Conservation (phyloP, 2,329 filamentous ascomycete genomes). For the Claviceps humidiphila region DNA sequence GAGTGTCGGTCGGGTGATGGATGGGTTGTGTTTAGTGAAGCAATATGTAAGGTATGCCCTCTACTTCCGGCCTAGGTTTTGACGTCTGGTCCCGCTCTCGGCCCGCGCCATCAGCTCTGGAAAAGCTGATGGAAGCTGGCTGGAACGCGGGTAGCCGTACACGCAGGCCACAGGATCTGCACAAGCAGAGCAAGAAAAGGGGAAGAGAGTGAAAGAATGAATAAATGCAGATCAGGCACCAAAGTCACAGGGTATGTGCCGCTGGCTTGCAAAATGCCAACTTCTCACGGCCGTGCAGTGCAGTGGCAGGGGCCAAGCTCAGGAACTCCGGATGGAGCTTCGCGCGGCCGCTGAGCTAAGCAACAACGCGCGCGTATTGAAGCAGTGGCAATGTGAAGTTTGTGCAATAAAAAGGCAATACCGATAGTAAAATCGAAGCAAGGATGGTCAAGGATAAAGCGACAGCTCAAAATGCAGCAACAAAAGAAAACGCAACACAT, state of each 20-base stretch:
- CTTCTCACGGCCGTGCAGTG: background rate
- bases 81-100: background rate
- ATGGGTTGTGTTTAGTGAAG: background rate
- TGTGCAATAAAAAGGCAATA: background rate
- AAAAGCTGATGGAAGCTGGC: background rate
- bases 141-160: background rate
- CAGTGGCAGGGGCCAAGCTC: background rate
- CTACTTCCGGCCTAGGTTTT: background rate
- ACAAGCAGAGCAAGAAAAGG: background rate
- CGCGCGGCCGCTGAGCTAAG: background rate
- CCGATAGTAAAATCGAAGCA: too few relatives aligned
- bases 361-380: background rate
- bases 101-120: background rate
- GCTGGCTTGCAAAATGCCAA: too few relatives aligned
- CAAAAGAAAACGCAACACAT: background rate
- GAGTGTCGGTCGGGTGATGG: background rate
- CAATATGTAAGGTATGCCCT: background rate
- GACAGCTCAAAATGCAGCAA: background rate
- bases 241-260: too few relatives aligned
- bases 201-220: background rate
- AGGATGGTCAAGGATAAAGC: background rate
- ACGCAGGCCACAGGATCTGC: background rate
- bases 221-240: background rate
- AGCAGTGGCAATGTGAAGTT: too few relatives aligned
- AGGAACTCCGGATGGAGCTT: background rate